These are phyloP conservation scores for Sporothrix protearum DNA, from an alignment of 2,329 filamentous ascomycete species.

Conservation along the genomic window DNA sequence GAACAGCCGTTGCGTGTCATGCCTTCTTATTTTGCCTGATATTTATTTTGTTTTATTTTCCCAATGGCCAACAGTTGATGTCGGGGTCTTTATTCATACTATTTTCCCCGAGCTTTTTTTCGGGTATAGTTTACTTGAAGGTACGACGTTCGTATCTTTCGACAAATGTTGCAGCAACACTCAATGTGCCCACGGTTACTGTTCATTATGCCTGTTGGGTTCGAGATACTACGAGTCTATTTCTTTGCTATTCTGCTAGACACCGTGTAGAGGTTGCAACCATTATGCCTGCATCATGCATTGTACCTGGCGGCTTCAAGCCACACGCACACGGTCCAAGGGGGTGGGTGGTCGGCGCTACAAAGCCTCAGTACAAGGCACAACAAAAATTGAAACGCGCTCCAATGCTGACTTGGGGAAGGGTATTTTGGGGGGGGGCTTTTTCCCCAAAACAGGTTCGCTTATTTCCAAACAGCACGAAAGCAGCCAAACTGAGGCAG, in stretches of 20 bases:
- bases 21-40: no score
- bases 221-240: background rate
- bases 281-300: constrained; percentile 10
- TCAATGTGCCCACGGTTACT: background rate
- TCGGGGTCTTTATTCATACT: no score
- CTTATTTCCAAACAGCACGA: background rate
- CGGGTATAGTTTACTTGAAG: no score
- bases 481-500: background rate
- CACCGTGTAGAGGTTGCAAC: background rate
- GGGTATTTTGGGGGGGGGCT: background rate
- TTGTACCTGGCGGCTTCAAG: constrained; percentile 15
- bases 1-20: no score
- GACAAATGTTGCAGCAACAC: background rate
- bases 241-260: background rate
- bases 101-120: no score
- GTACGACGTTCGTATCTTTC: background rate
- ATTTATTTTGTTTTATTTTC: no score
- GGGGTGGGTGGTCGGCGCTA: background rate
- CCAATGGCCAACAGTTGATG: no score
- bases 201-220: no score
- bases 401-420: background rate
- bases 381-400: background rate
- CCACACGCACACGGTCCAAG: constrained; percentile 5
- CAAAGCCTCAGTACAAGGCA: background rate
- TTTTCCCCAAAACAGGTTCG: constrained; percentile 4